Evolutionary conservation across 306 rosid genomes (phyloP).

Genomic region (Castanea mollissima): DNA sequence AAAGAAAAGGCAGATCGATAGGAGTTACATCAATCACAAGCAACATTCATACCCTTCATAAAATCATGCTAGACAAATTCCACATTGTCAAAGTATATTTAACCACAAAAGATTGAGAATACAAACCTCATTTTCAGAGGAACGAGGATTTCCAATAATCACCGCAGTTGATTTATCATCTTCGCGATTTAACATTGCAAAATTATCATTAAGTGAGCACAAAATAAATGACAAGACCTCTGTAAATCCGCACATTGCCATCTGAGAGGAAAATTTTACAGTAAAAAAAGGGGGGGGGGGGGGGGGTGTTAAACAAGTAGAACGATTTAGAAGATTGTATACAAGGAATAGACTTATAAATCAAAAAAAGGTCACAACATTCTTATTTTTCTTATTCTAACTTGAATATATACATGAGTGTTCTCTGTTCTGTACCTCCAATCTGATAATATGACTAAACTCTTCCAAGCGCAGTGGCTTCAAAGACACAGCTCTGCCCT

Average conservation of each 20-base stretch:
- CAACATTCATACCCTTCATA: neutral
- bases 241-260: constrained; percentile 78
- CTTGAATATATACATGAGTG: constrained; percentile 5
- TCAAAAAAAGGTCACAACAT: neutral
- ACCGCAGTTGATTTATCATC: constrained; percentile 72
- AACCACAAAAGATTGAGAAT: neutral
- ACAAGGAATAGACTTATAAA: neutral
- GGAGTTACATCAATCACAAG: neutral
- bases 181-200: constrained; percentile 69
- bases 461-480: constrained; percentile 72
- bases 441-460: constrained; percentile 71
- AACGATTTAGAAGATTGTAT: neutral
- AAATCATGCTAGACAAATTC: neutral
- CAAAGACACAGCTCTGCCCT: constrained; percentile 68
- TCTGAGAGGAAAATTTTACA: constrained; percentile 41
- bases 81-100: neutral
- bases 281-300: constrained; percentile 8
- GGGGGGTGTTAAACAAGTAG: neutral
- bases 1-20: neutral
- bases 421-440: constrained; percentile 52
- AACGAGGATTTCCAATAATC: constrained; percentile 82
- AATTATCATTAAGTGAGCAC: constrained; percentile 79
- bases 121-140: constrained; percentile 83
- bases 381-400: neutral
- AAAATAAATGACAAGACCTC: constrained; percentile 89